Conservation (phyloP, 2,329 filamentous ascomycete species). For the Apiospora kogelbergensis region DNA sequence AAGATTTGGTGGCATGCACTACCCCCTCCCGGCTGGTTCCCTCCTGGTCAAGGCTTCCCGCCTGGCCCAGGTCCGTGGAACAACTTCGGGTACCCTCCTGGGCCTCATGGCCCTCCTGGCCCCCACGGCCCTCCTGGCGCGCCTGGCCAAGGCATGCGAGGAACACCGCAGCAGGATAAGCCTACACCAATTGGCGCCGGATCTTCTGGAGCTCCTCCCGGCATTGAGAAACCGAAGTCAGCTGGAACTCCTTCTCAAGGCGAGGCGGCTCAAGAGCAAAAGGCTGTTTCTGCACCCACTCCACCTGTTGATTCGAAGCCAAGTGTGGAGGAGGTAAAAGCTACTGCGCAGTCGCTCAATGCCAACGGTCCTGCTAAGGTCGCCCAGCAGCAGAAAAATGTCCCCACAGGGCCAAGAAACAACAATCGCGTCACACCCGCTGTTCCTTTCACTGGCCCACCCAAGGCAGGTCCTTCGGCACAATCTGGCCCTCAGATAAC, state of each 20-base stretch:
- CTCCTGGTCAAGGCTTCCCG: conserved; percentile 73
- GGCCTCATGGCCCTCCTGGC: conserved; percentile 46
- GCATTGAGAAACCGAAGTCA: conserved; percentile 45
- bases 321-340: conserved; percentile 51
- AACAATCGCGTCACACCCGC: conserved; percentile 62
- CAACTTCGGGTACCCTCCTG: conserved; percentile 62
- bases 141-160: conserved; percentile 31
- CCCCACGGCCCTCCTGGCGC: conserved; percentile 45
- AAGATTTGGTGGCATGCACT: conserved; percentile 73
- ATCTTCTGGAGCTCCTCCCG: conserved; percentile 43
- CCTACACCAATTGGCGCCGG: conserved; percentile 53
- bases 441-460: conserved; percentile 58
- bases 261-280: conserved; percentile 53
- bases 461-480: conserved; percentile 25
- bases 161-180: conserved; percentile 41
- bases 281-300: conserved; percentile 55
- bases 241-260: conserved; percentile 45
- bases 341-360: conserved; percentile 45
- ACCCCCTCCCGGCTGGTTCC: conserved; percentile 79
- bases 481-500: conserved; percentile 28
- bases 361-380: conserved; percentile 27
- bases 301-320: conserved; percentile 71
- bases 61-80: conserved; percentile 59
- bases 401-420: conserved; percentile 46
- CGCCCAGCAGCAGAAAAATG: conserved; percentile 36